phyloP scores from a whole-genome alignment of 2,329 filamentous ascomycete genomes.

The Penicillium sumatraense region DNA sequence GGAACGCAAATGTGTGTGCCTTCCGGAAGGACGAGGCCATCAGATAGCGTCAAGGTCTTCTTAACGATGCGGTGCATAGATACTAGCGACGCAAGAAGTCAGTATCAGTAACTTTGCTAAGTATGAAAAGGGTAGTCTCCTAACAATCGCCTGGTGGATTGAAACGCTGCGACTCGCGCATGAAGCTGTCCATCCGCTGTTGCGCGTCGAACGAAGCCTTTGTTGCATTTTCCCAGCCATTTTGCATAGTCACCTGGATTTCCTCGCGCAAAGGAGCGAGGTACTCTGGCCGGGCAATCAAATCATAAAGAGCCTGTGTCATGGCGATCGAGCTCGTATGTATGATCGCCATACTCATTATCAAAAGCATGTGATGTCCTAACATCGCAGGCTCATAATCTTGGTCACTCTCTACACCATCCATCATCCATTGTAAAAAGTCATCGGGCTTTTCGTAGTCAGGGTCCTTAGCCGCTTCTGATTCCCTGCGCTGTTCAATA shows the following conservation, averaged over 20 bases:
- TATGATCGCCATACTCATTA: conserved; percentile 33
- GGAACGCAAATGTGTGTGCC: conserved; percentile 36
- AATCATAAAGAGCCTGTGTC: conserved; percentile 55
- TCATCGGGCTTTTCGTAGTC: conserved; percentile 32
- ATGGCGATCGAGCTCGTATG: conserved; percentile 35
- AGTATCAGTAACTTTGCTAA: neutral
- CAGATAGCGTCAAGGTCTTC: conserved; percentile 27
- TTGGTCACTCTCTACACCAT: conserved; percentile 27
- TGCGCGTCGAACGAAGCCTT: conserved; percentile 23
- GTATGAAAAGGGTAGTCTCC: neutral
- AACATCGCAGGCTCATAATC: conserved; percentile 27
- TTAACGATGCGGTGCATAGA: conserved; percentile 34
- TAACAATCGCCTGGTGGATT: conserved; percentile 34
- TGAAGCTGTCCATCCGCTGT: conserved; percentile 32
- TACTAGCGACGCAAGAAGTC: conserved; percentile 19
- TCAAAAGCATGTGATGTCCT: conserved; percentile 30
- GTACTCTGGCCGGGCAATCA: conserved; percentile 56
- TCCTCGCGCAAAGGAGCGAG: conserved; percentile 57
- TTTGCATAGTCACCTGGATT: conserved; percentile 35
- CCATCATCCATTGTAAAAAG: conserved; percentile 41
- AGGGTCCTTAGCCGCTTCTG: conserved; percentile 20
- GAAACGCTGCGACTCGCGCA: conserved; percentile 35
- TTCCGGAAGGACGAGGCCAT: conserved; percentile 27
- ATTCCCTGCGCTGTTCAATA: conserved; percentile 33
- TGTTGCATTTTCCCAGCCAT: conserved; percentile 32